A percentile compares a stretch with the other conserved stretches of the same genome.
phyloP scores from a whole-genome alignment of 169 alveolate species.

The Perkinsus marinus region DNA sequence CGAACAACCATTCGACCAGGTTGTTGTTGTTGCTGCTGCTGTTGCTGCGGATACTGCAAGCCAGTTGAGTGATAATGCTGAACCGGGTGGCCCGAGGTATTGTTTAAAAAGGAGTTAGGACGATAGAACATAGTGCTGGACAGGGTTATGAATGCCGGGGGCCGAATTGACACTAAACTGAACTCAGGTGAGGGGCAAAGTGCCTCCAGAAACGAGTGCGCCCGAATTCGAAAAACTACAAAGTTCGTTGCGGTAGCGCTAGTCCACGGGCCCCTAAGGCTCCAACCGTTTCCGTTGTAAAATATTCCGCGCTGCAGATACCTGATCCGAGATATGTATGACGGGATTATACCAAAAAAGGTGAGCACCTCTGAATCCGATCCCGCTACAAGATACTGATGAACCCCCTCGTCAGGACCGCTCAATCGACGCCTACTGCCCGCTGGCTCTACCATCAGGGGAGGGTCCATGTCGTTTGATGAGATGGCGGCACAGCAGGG shows the following conservation, averaged over 20 bases:
- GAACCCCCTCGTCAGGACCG: not conserved
- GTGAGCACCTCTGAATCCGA: no score
- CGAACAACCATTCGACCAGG: not conserved
- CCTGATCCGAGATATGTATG: not conserved
- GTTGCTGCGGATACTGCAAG: not conserved
- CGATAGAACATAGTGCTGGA: not conserved
- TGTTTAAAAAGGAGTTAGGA: not conserved
- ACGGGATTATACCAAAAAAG: no score
- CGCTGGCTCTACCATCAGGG: no score
- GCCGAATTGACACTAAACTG: no score
- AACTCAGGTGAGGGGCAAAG: no score
- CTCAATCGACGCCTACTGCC: not conserved
- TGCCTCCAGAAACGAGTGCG: not conserved
- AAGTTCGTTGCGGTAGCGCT: not conserved
- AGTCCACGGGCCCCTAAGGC: not conserved
- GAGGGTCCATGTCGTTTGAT: not conserved
- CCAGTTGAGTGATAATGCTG: not conserved
- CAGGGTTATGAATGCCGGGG: not conserved
- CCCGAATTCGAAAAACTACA: not conserved
- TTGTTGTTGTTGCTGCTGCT: not conserved
- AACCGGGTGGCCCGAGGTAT: not conserved
- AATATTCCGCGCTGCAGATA: not conserved
- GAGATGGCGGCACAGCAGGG: not conserved
- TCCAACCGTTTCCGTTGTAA: not conserved
- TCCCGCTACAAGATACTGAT: no score